Evolutionary conservation across 2,329 filamentous ascomycete species (phyloP).

Genomic region (Stagonosporopsis rhizophila): DNA sequence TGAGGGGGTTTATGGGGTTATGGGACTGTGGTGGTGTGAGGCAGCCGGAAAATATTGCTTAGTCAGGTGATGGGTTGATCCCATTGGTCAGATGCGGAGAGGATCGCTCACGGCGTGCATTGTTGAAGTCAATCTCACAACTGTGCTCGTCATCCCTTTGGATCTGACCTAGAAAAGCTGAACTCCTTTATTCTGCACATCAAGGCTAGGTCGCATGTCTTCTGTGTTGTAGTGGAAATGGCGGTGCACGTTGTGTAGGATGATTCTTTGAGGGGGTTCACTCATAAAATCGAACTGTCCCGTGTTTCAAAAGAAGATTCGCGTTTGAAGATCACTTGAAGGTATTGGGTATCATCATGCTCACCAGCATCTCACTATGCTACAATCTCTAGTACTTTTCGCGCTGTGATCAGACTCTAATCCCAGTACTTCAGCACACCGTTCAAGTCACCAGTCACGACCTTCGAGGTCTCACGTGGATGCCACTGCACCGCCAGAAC

Average conservation of each 20-base stretch:
- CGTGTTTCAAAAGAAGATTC: background rate
- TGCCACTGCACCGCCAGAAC: conserved; percentile 94
- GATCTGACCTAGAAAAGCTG: no score
- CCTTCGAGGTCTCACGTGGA: conserved; percentile 95
- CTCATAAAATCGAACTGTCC: background rate
- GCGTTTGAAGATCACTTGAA: background rate
- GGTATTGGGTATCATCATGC: conserved; percentile 8
- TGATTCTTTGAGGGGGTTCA: background rate
- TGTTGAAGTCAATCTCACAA: background rate
- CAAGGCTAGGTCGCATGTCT: background rate
- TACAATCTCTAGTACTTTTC: background rate
- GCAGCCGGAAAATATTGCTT: conserved; percentile 12
- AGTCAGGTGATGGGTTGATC: conserved; percentile 1
- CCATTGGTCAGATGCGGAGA: background rate
- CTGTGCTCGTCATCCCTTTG: background rate
- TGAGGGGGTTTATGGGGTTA: background rate
- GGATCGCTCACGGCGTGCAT: background rate
- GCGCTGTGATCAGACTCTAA: conserved; percentile 51
- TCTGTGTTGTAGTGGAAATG: background rate
- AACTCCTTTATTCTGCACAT: no score
- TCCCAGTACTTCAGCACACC: conserved; percentile 94
- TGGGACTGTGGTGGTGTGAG: conserved; percentile 11
- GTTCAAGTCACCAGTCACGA: conserved; percentile 87
- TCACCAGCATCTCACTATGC: background rate
- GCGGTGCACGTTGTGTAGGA: no score